Evolutionary conservation across 106 monocot species (phyloP), one percentile per base, ranked within the genome.

Genomic region (Phalaenopsis aphrodite): DNA sequence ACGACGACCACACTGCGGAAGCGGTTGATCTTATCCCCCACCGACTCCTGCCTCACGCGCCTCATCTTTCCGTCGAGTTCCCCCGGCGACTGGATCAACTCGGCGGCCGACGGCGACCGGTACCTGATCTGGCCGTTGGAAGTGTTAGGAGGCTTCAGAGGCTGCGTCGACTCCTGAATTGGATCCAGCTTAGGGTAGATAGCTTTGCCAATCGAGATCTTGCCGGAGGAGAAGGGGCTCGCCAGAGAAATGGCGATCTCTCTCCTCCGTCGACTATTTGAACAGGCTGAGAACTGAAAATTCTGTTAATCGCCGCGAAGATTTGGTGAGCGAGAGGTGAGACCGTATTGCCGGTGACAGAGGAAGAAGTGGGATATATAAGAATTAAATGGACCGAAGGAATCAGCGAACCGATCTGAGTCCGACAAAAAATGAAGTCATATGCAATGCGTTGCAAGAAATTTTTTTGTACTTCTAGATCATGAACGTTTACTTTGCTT

Each of bases 61-160:
- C 82, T 88, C 96, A 93, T 96, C 86, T 83, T 92, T 78, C 79
- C 78, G 68, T 88, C 89, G 52, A 77, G 75, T 37, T 88, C 87
- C 43, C 83, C 38, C 58, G 84, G 56, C 56, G 75, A 41, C 48
- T 56, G 79, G 83, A 72, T 75, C 79, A 93, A 88, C 66, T 93
- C 93, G 21, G 87, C 85, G 23, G 89, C 85, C 37, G 93, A 93
- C 1, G 93, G 87, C 11, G 93, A 89, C 43, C 94, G 89, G 86
- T 89, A 91, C 42, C 93, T 87, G 84, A 94, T 89, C 81, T 86
- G 86, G 77, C 86, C 78, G 91, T 83, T 89, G 82, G 66, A 46
- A 14, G 89, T 38, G 36, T 87, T 36, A 18, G 83, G 81, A 74
- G 74, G 74, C 74, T 74, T 74, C 18, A 43, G 42, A 36, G 24